Evolutionary conservation across 2,329 filamentous ascomycete genomes (phyloP), one percentile per base, ranked within the genome.

Genomic region (Calonectria fujianensis): DNA sequence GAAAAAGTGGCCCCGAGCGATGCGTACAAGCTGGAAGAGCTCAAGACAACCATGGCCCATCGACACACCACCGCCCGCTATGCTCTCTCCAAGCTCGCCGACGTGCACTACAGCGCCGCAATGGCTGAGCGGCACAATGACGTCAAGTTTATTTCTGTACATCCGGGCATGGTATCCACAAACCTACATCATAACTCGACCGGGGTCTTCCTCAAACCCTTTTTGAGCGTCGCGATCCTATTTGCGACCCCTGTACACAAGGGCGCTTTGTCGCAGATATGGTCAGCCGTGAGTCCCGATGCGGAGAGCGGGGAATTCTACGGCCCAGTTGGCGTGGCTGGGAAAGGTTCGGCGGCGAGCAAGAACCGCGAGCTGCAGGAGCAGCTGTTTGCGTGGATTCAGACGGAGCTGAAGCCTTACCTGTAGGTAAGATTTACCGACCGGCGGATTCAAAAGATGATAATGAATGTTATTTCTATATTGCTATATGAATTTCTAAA

Each of bases 131-230:
- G 29, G 6, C 11, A 66, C 24, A 2, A 66, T 27, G 51, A 72
- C 20, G 51, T 68, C 51, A 68, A 41, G 31, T 16, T 72, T 18
- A 24, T 72, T 2, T 16, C 16, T 9, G 70, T 72, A 4, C 63
- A 72, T 39, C 70, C 70, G 6, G 51, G 70, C 8, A 72, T 72
- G 70, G 63, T 72, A 9, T 52, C 70, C 7, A 72, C 70, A 9
- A 72, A 72, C 24, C 52, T 72, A 3, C 63, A 68, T 16, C 70
- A 72, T 4, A 37, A n/a, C 13, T 72, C 70, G 3, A 50, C 70
- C 11, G 61, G 63, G 3, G 24, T 51, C 0, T 72, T 72, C 14
- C 52, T 72, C 1, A 72, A 72, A 29, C 70, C 70, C 4, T 72
- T 72, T 18, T 27, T 72, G 8, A 37, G 63, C 39, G 16, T 37